These are phyloP conservation scores for Casuarina glauca DNA, from an alignment of 306 rosid species.

Conservation along the genomic window DNA sequence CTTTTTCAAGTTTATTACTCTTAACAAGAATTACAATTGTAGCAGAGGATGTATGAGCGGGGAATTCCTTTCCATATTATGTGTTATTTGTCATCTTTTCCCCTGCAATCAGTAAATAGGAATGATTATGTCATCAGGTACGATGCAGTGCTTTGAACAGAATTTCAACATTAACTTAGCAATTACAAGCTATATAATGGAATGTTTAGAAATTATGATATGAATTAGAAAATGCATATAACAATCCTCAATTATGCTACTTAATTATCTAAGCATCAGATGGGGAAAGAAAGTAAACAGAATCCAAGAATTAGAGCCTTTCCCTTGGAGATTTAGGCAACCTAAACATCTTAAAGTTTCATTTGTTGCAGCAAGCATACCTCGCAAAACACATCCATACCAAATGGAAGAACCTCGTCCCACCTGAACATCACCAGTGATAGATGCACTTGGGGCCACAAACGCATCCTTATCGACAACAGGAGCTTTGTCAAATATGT, in stretches of 20 bases:
- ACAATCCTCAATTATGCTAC: too few relatives aligned
- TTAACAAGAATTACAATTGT: background rate
- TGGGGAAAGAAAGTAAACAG: background rate
- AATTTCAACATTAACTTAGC: background rate
- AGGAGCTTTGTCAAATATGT: constrained; percentile 73
- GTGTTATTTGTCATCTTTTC: background rate
- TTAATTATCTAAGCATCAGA: background rate
- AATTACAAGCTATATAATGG: background rate
- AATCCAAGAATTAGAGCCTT: background rate
- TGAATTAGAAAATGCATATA: background rate
- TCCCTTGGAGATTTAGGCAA: background rate
- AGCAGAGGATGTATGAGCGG: background rate
- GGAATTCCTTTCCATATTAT: background rate
- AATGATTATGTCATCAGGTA: background rate
- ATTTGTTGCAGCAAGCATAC: constrained; percentile 38
- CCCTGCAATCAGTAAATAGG: background rate
- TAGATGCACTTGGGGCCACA: constrained; percentile 88
- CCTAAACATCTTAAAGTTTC: background rate
- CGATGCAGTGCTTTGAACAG: background rate
- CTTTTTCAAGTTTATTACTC: background rate
- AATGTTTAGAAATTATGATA: background rate
- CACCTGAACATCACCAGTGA: constrained; percentile 74
- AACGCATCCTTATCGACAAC: constrained; percentile 77
- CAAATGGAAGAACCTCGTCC: constrained; percentile 82
- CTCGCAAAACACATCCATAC: constrained; percentile 97